These are phyloP conservation scores for Rhodamnia argentea DNA, from an alignment of 345 rosid species.

Conservation along the genomic window DNA sequence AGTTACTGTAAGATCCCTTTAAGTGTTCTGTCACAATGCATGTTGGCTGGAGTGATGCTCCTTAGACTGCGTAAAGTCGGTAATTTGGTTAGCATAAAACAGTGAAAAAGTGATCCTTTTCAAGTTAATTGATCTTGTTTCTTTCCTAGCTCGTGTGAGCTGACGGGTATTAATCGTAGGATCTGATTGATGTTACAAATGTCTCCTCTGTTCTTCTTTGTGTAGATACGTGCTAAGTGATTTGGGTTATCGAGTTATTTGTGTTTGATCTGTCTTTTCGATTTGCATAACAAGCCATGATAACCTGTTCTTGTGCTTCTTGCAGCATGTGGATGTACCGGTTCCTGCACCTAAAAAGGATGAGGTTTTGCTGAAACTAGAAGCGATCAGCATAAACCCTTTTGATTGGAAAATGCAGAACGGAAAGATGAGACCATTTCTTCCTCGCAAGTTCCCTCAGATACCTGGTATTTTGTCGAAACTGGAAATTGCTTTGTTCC, in stretches of 20 bases:
- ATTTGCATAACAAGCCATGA: too few relatives aligned
- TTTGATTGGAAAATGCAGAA: conserved; percentile 12
- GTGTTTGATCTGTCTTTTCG: not conserved
- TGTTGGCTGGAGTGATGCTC: not conserved
- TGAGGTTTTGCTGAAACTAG: conserved; percentile 7
- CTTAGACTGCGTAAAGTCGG: not conserved
- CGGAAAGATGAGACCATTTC: conserved; percentile 1
- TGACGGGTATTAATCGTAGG: not conserved
- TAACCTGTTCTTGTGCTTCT: not conserved
- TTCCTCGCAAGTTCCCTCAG: conserved; percentile 17
- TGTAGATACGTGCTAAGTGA: not conserved
- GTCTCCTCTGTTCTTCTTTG: not conserved
- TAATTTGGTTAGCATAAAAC: not conserved
- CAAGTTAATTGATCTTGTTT: not conserved
- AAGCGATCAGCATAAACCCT: conserved; percentile 7
- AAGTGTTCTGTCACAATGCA: not conserved
- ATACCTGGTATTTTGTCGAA: conserved; percentile 4
- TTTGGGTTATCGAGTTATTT: not conserved
- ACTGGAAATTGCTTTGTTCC: not conserved
- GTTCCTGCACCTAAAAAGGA: conserved; percentile 4
- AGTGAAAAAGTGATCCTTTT: not conserved
- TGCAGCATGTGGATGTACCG: conserved; percentile 6
- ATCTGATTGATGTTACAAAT: not conserved
- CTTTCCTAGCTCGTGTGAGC: not conserved
- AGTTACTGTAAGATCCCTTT: not conserved